A percentile compares a stretch with the other conserved stretches of the same genome.
Evolutionary conservation across 345 rosid genomes (phyloP).

Genomic region (Punica granatum): DNA sequence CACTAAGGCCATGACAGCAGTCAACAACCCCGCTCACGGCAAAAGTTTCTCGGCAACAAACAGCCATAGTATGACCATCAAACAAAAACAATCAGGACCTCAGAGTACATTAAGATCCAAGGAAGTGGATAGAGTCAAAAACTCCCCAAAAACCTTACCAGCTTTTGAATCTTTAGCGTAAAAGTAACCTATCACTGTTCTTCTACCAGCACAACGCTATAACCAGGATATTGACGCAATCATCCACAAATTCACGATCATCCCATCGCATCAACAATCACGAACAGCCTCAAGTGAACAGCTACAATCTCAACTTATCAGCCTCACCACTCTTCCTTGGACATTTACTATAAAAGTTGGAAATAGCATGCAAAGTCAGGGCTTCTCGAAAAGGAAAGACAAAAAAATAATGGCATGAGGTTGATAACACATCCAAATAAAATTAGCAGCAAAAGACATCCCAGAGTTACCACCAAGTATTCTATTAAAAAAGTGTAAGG

Average conservation of each 20-base stretch:
- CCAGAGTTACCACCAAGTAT: not conserved
- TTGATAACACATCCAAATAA: not conserved
- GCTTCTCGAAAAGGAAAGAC: not conserved
- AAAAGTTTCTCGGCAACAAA: not conserved
- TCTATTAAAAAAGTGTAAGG: not conserved
- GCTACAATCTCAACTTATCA: constrained; percentile 2
- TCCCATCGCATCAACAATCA: constrained; percentile 2
- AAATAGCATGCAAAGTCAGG: not conserved
- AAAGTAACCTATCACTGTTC: not conserved
- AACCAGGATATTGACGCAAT: not conserved
- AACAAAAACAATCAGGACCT: not conserved
- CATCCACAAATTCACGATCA: constrained; percentile 1
- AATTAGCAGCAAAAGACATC: not conserved
- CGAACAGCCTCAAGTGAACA: not conserved
- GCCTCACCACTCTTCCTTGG: not conserved
- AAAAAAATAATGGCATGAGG: not conserved
- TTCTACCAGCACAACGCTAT: not conserved
- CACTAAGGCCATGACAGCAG: not conserved
- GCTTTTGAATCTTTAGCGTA: not conserved
- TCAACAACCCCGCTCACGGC: not conserved
- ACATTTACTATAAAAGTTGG: not conserved
- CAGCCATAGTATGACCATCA: not conserved
- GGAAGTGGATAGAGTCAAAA: not conserved
- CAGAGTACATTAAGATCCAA: not conserved
- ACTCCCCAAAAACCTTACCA: not conserved